Conservation (phyloP, 768 basidiomycete genomes). For the Amanita muscaria region DNA sequence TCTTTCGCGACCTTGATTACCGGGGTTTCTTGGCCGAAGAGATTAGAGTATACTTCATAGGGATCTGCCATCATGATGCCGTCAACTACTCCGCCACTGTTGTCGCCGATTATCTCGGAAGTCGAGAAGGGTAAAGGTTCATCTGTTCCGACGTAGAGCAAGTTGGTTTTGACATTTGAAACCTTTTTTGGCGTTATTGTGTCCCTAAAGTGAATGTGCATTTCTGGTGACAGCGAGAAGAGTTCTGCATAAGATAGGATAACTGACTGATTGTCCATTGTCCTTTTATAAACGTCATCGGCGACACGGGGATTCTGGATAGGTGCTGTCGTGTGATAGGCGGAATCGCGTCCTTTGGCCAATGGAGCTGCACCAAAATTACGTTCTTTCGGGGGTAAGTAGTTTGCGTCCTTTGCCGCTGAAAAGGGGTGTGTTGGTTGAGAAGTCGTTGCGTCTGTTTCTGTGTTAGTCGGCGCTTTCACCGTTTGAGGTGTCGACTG, state of each 20-base stretch:
- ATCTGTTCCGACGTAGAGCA: background rate
- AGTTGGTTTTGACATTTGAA: background rate
- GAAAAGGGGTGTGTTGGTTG: slow-evolving; percentile 12
- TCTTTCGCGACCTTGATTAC: slow-evolving; percentile 16
- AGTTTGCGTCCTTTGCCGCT: slow-evolving; percentile 11
- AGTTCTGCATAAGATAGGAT: slow-evolving; percentile 16
- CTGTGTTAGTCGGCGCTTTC: too few relatives aligned
- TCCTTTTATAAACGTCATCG: slow-evolving; percentile 8
- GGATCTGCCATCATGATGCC: too few relatives aligned
- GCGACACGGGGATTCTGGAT: slow-evolving; percentile 15
- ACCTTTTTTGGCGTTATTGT: slow-evolving; percentile 11
- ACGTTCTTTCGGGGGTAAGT: slow-evolving; percentile 11
- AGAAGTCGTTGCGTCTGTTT: too few relatives aligned
- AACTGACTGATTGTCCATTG: slow-evolving; percentile 11
- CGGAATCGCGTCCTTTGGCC: slow-evolving; percentile 9
- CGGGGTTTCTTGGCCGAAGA: background rate
- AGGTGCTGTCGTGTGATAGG: slow-evolving; percentile 13
- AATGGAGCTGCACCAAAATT: slow-evolving; percentile 10
- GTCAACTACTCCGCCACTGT: too few relatives aligned
- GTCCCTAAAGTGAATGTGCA: slow-evolving; percentile 13
- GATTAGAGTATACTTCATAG: background rate
- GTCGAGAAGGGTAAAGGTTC: too few relatives aligned
- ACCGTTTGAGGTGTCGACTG: too few relatives aligned
- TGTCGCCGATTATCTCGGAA: too few relatives aligned
- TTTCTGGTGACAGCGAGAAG: slow-evolving; percentile 14